Base-by-base conservation (phyloP, 345 rosid species). In the Gynandropsis gynandra region DNA sequence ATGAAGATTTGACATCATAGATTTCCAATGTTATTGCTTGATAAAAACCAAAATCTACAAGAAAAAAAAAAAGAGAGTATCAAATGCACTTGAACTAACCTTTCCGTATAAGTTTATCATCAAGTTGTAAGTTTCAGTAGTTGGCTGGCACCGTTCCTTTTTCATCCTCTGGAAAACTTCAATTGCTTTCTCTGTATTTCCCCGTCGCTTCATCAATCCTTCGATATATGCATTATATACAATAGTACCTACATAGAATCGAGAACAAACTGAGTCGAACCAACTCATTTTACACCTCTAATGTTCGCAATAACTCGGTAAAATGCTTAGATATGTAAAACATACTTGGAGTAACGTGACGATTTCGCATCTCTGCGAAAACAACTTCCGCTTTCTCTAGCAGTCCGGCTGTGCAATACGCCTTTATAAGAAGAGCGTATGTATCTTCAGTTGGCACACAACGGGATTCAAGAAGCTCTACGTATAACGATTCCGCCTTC, bases 361-460 rank as follows among this genome's bases (percentile, higher is more conserved):
- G 64, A 43, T 81, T 83, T 59, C 74, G 69, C 90, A 89, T 83
- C 72, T 89, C 97, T 0, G 80, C 48, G 69, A 83, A 74, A 49
- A 81, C 79, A 11, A 86, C 88, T 63, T 81, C 90, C 29, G 90
- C 87, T 70, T 83, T 86, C 53, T 68, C 79, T 31, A 58, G 67
- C 48, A 72, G 52, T 39, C 95, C 81, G 9, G 71, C 65, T 37
- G 37, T 70, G 76, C 94, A 86, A 56, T 81, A 89, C 16, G 89
- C 81, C 56, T 76, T 89, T 13, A 89, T 27, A 56, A 89, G 97
- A 71, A 81, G 81, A 10, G 94, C 94, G 39, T 86, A 89, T 40
- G 97, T 89, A 47, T 86, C 88, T 65, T 89, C 95, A 0, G 89
- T 89, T 37, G 95, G 97, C 38, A 83, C 65, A 20, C 95, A 86